Evolutionary conservation across 305 asterid species (phyloP).

Genomic region (Ruellia speciosa): DNA sequence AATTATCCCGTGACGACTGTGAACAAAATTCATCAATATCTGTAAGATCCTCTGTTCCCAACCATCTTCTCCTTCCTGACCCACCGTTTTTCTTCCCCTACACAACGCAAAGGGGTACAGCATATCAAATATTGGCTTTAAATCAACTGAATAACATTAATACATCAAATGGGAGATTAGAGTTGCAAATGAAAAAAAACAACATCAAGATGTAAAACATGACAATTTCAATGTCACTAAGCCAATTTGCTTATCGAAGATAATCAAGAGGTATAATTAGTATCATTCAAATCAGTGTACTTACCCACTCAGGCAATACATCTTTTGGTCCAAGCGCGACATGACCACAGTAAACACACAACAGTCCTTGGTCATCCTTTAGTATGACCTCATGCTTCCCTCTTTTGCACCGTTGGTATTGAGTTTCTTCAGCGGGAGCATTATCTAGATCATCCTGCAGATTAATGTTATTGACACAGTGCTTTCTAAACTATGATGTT

Average conservation of each 20-base stretch:
- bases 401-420: conserved; percentile 25
- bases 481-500: neutral
- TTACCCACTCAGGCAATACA: conserved; percentile 44
- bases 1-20: conserved; percentile 10
- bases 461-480: too few relatives aligned
- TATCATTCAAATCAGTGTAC: conserved; percentile 19
- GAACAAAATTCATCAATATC: conserved; percentile 21
- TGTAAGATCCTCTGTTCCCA: conserved; percentile 19
- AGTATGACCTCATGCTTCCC: conserved; percentile 35
- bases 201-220: too few relatives aligned
- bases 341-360: conserved; percentile 31
- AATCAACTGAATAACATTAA: too few relatives aligned
- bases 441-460: neutral
- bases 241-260: too few relatives aligned
- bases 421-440: conserved; percentile 3
- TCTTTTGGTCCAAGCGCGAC: conserved; percentile 34
- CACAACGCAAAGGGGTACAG: conserved; percentile 5
- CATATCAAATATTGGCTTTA: too few relatives aligned
- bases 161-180: too few relatives aligned
- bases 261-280: neutral
- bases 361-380: conserved; percentile 37
- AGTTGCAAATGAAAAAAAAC: neutral
- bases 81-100: conserved; percentile 19
- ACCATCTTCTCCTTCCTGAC: conserved; percentile 17
- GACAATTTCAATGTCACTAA: too few relatives aligned